These are phyloP conservation scores for Chrysanthemum makinoi DNA, from an alignment of 129 eudicot genomes.

Conservation along the genomic window DNA sequence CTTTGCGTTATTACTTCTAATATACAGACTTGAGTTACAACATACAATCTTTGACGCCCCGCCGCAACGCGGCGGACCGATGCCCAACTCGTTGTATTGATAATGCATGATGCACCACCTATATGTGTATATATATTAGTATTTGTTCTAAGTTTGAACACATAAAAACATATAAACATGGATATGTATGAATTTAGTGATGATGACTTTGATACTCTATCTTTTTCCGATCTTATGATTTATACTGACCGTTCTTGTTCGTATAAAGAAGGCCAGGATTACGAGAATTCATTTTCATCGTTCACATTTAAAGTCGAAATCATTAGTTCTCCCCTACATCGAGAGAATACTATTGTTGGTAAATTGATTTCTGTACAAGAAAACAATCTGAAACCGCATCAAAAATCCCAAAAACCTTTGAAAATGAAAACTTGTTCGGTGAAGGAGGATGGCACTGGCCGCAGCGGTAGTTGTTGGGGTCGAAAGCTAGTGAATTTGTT, in stretches of 20 bases:
- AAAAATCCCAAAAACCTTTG: not conserved
- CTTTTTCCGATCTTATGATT: slow-evolving; percentile 38
- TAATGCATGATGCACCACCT: slow-evolving; percentile 1
- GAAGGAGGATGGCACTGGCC: not conserved
- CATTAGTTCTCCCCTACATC: slow-evolving; percentile 1
- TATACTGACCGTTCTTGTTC: slow-evolving; percentile 32
- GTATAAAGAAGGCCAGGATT: slow-evolving; percentile 1
- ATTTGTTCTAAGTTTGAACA: not conserved
- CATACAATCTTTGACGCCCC: too few species aligned
- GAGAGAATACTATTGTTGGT: slow-evolving; percentile 13
- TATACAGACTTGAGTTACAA: too few species aligned
- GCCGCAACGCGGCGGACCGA: too few species aligned
- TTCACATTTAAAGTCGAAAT: slow-evolving; percentile 20
- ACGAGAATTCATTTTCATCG: slow-evolving; percentile 24
- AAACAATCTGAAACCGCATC: not conserved
- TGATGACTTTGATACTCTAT: slow-evolving; percentile 31
- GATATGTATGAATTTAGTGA: slow-evolving; percentile 27
- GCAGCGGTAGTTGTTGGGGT: not conserved
- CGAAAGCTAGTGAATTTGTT: not conserved
- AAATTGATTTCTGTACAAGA: slow-evolving; percentile 15
- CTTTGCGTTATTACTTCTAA: too few species aligned
- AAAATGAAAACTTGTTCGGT: not conserved
- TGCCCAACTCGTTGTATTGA: too few species aligned
- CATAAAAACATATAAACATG: slow-evolving; percentile 15
- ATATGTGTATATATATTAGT: not conserved